Evolutionary conservation across 768 basidiomycete genomes (phyloP).

Genomic region (Cytidiella melzeri): DNA sequence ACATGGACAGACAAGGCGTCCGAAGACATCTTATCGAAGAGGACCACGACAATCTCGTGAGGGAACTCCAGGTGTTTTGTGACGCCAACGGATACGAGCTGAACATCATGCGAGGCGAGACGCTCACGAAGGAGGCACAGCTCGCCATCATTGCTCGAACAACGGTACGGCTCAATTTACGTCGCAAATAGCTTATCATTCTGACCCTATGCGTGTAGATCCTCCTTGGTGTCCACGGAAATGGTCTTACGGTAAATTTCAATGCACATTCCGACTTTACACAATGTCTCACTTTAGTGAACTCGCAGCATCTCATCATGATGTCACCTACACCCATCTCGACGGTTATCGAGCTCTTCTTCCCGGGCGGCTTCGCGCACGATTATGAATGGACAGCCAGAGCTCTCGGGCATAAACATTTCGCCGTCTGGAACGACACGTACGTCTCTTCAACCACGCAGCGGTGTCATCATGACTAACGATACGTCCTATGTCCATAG

Average conservation of each 20-base stretch:
- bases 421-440: constrained; percentile 79
- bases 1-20: constrained; percentile 63
- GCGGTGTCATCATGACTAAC: too few relatives aligned
- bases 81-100: constrained; percentile 48
- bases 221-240: constrained; percentile 70
- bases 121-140: constrained; percentile 71
- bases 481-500: too few relatives aligned
- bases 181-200: too few relatives aligned
- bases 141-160: constrained; percentile 57
- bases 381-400: constrained; percentile 79
- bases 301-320: constrained; percentile 70
- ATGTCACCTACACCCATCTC: constrained; percentile 74
- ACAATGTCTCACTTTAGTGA: too few relatives aligned
- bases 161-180: constrained; percentile 53
- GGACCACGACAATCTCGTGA: constrained; percentile 51
- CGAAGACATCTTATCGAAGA: constrained; percentile 46
- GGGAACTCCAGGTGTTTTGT: constrained; percentile 46
- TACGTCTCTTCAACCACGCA: constrained; percentile 33
- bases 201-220: constrained; percentile 50
- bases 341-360: constrained; percentile 83
- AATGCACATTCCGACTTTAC: too few relatives aligned
- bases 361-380: constrained; percentile 71
- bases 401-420: constrained; percentile 69
- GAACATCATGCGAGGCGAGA: constrained; percentile 55
- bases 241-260: constrained; percentile 54